These are phyloP conservation scores for Colletotrichum ledebouriae DNA, from an alignment of 2,329 filamentous ascomycete genomes.

Conservation along the genomic window DNA sequence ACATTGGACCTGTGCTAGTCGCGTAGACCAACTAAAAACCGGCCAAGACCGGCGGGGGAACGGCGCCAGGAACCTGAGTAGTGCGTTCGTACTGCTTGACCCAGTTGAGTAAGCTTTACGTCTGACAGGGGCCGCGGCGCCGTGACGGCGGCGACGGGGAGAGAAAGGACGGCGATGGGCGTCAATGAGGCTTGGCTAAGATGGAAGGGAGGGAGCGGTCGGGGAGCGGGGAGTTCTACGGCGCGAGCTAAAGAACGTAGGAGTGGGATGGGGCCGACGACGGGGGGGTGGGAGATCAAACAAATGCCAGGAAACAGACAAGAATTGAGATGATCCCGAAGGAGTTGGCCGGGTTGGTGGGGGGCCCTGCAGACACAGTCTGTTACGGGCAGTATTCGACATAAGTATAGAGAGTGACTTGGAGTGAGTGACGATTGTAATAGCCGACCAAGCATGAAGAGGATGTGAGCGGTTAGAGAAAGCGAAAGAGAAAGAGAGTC, in stretches of 20 bases:
- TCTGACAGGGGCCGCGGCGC: constrained; percentile 40
- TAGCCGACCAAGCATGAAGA: constrained; percentile 8
- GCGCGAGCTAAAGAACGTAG: neutral
- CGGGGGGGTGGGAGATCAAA: constrained; percentile 23
- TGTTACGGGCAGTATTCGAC: constrained; percentile 7
- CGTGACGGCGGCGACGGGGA: constrained; percentile 33
- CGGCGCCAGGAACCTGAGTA: constrained; percentile 40
- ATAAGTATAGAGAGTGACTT: constrained; percentile 3
- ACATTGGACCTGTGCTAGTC: constrained; percentile 32
- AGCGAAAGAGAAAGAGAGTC: constrained; percentile 34
- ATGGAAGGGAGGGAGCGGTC: constrained; percentile 27
- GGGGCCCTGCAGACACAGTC: constrained; percentile 7
- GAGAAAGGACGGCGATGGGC: constrained; percentile 25
- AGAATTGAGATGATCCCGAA: constrained; percentile 35
- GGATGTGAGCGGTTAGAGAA: constrained; percentile 29
- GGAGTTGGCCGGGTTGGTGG: constrained; percentile 16
- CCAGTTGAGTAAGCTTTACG: constrained; percentile 35
- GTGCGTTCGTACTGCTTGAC: constrained; percentile 30
- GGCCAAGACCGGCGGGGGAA: constrained; percentile 29
- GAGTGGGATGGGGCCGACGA: neutral
- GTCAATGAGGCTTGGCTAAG: constrained; percentile 24
- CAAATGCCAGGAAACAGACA: constrained; percentile 30
- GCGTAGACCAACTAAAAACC: constrained; percentile 25
- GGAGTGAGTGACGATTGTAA: constrained; percentile 1
- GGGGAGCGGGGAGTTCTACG: constrained; percentile 25